phyloP scores from a whole-genome alignment of 2,329 filamentous ascomycete genomes.

The Ophiosphaerella narmari region DNA sequence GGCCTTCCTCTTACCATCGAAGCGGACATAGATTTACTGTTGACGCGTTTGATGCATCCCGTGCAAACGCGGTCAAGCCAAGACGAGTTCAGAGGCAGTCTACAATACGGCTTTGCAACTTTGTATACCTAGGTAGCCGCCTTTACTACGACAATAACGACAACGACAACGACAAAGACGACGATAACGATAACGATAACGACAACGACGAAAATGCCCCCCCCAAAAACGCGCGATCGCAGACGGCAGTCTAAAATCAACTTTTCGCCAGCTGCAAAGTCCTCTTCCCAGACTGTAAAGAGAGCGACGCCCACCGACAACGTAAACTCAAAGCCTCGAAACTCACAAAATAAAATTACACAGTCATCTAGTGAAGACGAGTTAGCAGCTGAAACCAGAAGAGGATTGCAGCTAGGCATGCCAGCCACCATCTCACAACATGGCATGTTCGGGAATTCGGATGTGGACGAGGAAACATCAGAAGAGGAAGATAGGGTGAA shows the following conservation, averaged over 20 bases:
- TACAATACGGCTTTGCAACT: not conserved
- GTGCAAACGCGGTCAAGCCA: not conserved
- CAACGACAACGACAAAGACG: too few species aligned
- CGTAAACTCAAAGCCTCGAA: slow-evolving; percentile 3
- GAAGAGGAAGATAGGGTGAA: slow-evolving; percentile 10
- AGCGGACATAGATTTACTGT: too few species aligned
- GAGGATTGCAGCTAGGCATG: slow-evolving; percentile 24
- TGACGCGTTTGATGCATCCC: too few species aligned
- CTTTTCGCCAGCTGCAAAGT: slow-evolving; percentile 50
- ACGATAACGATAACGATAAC: not conserved
- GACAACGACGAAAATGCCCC: slow-evolving; percentile 21
- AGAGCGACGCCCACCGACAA: slow-evolving; percentile 12
- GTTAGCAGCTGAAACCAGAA: slow-evolving; percentile 18
- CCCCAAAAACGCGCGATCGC: slow-evolving; percentile 26
- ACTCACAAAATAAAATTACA: slow-evolving; percentile 23
- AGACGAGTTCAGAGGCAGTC: not conserved
- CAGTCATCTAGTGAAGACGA: slow-evolving; percentile 26
- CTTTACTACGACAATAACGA: not conserved
- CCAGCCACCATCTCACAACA: slow-evolving; percentile 16
- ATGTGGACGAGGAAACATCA: slow-evolving; percentile 12
- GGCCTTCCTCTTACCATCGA: too few species aligned
- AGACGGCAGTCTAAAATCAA: slow-evolving; percentile 49
- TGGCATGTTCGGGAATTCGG: slow-evolving; percentile 34
- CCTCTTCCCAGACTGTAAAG: slow-evolving; percentile 35
- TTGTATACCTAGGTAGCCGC: not conserved